Base-by-base conservation (phyloP, 345 rosid species). In the Xanthoceras sorbifolium region DNA sequence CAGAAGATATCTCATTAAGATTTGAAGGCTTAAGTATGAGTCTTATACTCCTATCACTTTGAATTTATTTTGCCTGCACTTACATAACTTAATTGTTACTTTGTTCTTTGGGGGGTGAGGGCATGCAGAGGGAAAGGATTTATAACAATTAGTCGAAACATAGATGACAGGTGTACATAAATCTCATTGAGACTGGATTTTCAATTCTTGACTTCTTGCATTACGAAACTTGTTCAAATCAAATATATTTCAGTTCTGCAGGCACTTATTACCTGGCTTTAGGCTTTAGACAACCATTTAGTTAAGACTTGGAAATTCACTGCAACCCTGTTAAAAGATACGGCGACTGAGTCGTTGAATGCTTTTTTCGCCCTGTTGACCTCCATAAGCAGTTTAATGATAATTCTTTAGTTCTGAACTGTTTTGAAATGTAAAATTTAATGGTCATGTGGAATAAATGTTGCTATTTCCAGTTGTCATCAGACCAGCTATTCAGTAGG, bases 401-500 rank as follows among this genome's bases (percentile, higher is more conserved):
- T 57, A 57, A n/a, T 57, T 57, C 62, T 57, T 1, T n/a, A 20
- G 14, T 57, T 23, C 62, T 57, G n/a, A 57, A 57, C 23, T 57
- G 28, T 57, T 22, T 57, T 57, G 12, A 57, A 20, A n/a, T 20
- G 25, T 65, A 4, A 62, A 65, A 36, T 65, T 18, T 20, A 36
- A 65, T 65, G 46, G 28, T 40, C 34, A 42, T 65, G 54, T 18
- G 12, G 31, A 42, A 60, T 48, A 29, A 59, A 32, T 72, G 20
- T 40, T 73, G 38, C 25, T 61, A 23, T 36, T 14, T 57, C 17
- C 22, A 61, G 57, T 68, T 61, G 64, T 69, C 50, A 77, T 38
- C 9, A 73, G 48, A 28, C n/a, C 7, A 20, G 20, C 60, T 11
- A 42, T 62, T 44, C 18, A 9, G 69, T 25, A 17, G n/a, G n/a